These are phyloP conservation scores for Solanum clarkiae DNA, from an alignment of 257 asterid species.

Conservation along the genomic window DNA sequence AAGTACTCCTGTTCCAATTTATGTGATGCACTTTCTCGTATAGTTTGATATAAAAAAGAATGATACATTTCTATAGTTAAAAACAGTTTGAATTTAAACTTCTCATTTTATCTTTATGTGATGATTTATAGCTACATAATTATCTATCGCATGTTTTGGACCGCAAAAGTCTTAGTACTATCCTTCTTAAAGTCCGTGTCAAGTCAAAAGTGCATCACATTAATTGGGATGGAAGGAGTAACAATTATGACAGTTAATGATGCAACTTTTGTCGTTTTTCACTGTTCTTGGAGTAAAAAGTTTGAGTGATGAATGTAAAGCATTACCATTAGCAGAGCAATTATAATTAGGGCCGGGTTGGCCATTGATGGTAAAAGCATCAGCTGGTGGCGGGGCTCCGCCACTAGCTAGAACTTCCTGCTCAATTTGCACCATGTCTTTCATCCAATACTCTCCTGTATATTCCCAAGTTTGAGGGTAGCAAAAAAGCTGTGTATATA, in stretches of 20 bases:
- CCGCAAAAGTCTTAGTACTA: background rate
- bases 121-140: background rate
- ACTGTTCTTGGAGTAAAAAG: background rate
- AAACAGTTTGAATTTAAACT: background rate
- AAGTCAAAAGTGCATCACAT: background rate
- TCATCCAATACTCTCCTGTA: constrained; percentile 54
- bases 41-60: background rate
- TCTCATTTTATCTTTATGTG: background rate
- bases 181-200: background rate
- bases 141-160: background rate
- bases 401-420: constrained; percentile 35
- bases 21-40: background rate
- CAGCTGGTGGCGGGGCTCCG: constrained; percentile 38
- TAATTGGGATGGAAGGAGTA: background rate
- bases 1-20: background rate
- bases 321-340: constrained; percentile 45
- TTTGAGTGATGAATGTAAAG: background rate
- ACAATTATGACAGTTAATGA: background rate
- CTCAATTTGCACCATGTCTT: constrained; percentile 31
- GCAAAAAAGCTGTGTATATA: background rate
- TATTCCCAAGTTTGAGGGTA: background rate
- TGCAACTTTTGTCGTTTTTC: background rate
- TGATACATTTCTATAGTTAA: background rate
- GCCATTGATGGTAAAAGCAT: constrained; percentile 58
- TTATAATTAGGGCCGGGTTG: constrained; percentile 64